Percentiles rank a stretch among this genome's conserved stretches.
phyloP scores from a whole-genome alignment of 2,329 filamentous ascomycete genomes.

The Colletotrichum sp. region DNA sequence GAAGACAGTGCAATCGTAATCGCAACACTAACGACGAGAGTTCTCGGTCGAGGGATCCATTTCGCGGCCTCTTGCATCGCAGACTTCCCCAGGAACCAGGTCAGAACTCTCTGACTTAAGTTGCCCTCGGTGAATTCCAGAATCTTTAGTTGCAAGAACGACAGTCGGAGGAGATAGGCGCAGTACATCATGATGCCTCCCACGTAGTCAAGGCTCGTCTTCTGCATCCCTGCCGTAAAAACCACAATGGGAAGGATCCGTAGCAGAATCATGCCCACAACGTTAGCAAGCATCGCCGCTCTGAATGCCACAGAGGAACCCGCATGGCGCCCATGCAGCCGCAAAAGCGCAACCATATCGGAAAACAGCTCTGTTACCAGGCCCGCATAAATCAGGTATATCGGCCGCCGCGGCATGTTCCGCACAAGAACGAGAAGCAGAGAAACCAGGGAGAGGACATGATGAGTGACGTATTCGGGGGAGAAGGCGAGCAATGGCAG shows the following conservation, averaged over 20 bases:
- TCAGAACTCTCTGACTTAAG: not conserved
- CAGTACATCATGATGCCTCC: not conserved
- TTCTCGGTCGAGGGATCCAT: not conserved
- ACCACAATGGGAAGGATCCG: not conserved
- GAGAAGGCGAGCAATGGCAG: constrained; percentile 14
- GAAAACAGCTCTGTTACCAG: constrained; percentile 18
- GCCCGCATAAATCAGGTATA: constrained; percentile 18
- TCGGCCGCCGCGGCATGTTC: not conserved
- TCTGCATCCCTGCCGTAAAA: not conserved
- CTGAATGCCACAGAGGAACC: not conserved
- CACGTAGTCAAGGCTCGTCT: not conserved
- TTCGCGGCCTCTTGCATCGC: not conserved
- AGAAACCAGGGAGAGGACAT: constrained; percentile 13
- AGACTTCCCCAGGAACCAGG: not conserved
- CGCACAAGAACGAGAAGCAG: not conserved
- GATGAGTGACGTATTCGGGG: constrained; percentile 15
- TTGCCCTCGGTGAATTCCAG: not conserved
- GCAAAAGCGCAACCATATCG: not conserved
- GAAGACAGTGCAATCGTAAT: not conserved
- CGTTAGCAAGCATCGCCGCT: not conserved
- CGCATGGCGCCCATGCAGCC: not conserved
- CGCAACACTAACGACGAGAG: not conserved
- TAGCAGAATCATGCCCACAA: not conserved
- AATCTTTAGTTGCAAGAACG: not conserved
- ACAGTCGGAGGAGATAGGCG: not conserved